phyloP scores from a whole-genome alignment of 345 rosid species.

The Moricandia moricandioides region DNA sequence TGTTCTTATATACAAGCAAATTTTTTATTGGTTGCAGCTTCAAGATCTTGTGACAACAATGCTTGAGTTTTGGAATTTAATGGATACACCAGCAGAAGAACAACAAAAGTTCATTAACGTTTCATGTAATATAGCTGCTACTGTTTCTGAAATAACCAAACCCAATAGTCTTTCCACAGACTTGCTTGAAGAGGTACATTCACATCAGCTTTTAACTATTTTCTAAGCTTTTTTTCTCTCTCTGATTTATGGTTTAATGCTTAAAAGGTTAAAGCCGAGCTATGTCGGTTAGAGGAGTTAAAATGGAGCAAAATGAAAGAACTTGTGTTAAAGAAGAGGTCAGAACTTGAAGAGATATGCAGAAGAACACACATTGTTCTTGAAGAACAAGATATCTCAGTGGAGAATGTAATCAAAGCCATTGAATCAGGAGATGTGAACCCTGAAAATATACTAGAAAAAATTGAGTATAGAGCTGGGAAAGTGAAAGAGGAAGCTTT shows the following conservation, averaged over 20 bases:
- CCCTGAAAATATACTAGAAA: slow-evolving; percentile 61
- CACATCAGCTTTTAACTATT: background rate
- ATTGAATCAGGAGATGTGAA: slow-evolving; percentile 73
- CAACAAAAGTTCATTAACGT: slow-evolving; percentile 76
- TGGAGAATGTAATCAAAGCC: slow-evolving; percentile 65
- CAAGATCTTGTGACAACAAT: slow-evolving; percentile 91
- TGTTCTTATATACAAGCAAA: background rate
- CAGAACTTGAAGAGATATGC: slow-evolving; percentile 82
- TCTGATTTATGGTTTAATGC: slow-evolving; percentile 17
- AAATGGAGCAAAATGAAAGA: slow-evolving; percentile 96
- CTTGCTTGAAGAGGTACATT: slow-evolving; percentile 47
- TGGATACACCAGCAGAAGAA: slow-evolving; percentile 95
- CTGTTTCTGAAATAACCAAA: slow-evolving; percentile 82
- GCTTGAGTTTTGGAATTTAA: slow-evolving; percentile 87
- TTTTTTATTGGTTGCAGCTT: slow-evolving; percentile 55
- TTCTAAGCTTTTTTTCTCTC: background rate
- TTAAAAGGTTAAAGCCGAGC: slow-evolving; percentile 72
- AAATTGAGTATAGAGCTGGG: slow-evolving; percentile 73
- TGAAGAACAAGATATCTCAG: slow-evolving; percentile 49
- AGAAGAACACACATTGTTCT: slow-evolving; percentile 78
- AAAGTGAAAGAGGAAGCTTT: slow-evolving; percentile 89
- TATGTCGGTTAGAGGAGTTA: slow-evolving; percentile 73
- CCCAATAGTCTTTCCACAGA: slow-evolving; percentile 77
- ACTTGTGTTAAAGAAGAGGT: slow-evolving; percentile 80
- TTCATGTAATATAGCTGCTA: slow-evolving; percentile 89